These are phyloP conservation scores for Trichoderma afroharzianum DNA, from an alignment of 2,329 filamentous ascomycete genomes.

Conservation along the genomic window DNA sequence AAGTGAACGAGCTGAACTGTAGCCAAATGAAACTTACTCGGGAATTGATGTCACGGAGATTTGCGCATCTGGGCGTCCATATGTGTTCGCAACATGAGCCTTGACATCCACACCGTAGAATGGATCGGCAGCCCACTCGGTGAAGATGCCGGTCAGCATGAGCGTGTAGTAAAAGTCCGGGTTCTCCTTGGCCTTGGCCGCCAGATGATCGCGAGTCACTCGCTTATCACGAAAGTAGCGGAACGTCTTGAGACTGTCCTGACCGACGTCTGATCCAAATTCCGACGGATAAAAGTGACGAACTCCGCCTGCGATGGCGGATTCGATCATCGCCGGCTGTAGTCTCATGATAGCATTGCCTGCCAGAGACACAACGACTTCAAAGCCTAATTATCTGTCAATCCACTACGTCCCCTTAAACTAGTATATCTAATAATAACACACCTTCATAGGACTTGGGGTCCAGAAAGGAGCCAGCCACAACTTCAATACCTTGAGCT, in stretches of 20 bases:
- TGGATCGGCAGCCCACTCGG: not conserved
- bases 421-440: accelerated
- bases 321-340: not conserved
- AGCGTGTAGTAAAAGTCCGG: constrained; percentile 3
- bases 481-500: not conserved
- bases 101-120: not conserved
- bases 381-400: not conserved
- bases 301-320: not conserved
- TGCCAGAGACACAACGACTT: not conserved
- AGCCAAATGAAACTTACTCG: not conserved
- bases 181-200: not conserved
- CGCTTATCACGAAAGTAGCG: constrained; percentile 6
- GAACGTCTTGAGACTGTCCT: not conserved
- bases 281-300: constrained; percentile 6
- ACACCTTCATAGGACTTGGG: not conserved
- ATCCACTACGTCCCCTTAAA: no score
- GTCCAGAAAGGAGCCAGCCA: not conserved
- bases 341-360: constrained; percentile 5
- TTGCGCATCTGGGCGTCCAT: not conserved
- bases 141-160: constrained; percentile 6
- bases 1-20: accelerated
- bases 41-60: not conserved
- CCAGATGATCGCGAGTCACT: not conserved
- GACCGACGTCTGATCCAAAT: not conserved
- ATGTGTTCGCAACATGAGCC: not conserved